A percentile compares a stretch with the other conserved stretches of the same genome.
These are phyloP conservation scores for Linaria vulgaris DNA, from an alignment of 257 asterid genomes.

Conservation along the genomic window DNA sequence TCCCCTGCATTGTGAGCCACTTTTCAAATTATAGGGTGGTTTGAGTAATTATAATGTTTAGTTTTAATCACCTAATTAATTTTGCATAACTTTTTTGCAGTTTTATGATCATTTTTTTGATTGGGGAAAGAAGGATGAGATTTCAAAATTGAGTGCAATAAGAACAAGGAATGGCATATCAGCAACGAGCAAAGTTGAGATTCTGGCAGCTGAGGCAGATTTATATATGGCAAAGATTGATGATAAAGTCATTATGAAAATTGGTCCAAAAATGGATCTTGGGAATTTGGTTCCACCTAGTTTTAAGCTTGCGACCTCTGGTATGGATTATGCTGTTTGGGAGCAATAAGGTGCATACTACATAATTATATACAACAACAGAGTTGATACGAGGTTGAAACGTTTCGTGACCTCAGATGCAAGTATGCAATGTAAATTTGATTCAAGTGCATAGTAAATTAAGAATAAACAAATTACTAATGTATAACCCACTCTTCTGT, in stretches of 20 bases:
- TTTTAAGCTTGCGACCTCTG: constrained; percentile 50
- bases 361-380: not conserved
- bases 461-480: too few species aligned
- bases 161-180: constrained; percentile 59
- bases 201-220: constrained; percentile 72
- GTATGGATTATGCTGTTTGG: constrained; percentile 63
- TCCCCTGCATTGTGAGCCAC: constrained; percentile 31
- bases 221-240: constrained; percentile 70
- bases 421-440: too few species aligned
- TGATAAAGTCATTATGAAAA: constrained; percentile 54
- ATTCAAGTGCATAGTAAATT: too few species aligned
- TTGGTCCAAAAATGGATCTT: constrained; percentile 62
- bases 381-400: not conserved
- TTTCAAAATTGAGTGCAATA: constrained; percentile 40
- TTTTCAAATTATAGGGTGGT: too few species aligned
- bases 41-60: too few species aligned
- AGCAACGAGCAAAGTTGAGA: constrained; percentile 55
- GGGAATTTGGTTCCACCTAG: constrained; percentile 58
- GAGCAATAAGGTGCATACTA: constrained; percentile 35
- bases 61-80: too few species aligned
- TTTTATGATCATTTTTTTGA: constrained; percentile 79
- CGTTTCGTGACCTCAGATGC: too few species aligned
- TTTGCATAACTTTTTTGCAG: constrained; percentile 35
- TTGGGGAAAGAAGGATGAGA: constrained; percentile 68
- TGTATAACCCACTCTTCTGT: too few species aligned